A percentile compares a stretch with the other conserved stretches of the same genome.
Evolutionary conservation across 225 moss, liverwort and hornwort species (phyloP).

Genomic region (Anthoceros angustus): DNA sequence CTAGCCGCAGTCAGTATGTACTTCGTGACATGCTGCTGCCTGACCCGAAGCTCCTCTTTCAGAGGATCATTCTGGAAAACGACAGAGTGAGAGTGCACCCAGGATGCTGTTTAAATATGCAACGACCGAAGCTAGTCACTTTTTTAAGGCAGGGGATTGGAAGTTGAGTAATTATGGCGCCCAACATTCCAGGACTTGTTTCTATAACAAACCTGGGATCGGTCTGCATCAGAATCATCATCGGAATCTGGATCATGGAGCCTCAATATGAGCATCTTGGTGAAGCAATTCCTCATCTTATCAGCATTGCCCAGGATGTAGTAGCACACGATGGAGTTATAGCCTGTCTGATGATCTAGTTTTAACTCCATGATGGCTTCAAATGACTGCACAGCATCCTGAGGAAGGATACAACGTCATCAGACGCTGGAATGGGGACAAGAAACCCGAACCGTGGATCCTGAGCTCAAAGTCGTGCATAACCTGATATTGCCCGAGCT

Average conservation of each 20-base stretch:
- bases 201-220: constrained; percentile 26
- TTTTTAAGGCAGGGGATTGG: background rate
- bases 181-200: too few species aligned
- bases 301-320: constrained; percentile 46
- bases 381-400: constrained; percentile 73
- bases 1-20: constrained; percentile 61
- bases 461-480: background rate
- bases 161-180: too few species aligned
- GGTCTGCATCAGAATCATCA: constrained; percentile 40
- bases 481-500: constrained; percentile 91
- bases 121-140: background rate
- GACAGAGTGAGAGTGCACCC: background rate
- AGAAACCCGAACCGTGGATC: constrained; percentile 6
- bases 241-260: constrained; percentile 63
- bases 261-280: constrained; percentile 79
- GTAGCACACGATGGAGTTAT: constrained; percentile 69
- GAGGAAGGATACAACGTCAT: background rate
- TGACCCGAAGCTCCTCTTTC: constrained; percentile 37
- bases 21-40: constrained; percentile 50
- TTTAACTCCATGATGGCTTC: constrained; percentile 62
- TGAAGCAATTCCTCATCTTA: constrained; percentile 65
- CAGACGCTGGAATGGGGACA: background rate
- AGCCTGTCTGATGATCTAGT: constrained; percentile 80
- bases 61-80: constrained; percentile 49
- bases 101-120: background rate